Evolutionary conservation across 495 filamentous ascomycete species (phyloP).

Genomic region (Cladorrhinum samala): DNA sequence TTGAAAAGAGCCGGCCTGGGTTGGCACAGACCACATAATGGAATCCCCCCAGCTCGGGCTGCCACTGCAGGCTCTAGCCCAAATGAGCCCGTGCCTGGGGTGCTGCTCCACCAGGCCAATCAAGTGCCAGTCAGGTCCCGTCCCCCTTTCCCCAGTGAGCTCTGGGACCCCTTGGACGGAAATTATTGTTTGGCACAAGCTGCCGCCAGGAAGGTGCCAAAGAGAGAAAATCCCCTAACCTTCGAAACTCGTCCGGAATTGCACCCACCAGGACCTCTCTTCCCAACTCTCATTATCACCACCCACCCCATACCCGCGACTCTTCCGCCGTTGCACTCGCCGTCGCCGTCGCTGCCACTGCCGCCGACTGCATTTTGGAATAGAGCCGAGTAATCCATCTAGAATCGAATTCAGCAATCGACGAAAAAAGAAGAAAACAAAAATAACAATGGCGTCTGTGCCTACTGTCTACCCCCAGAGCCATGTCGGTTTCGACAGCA

Average conservation of each 20-base stretch:
- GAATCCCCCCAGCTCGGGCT: slow-evolving; percentile 8
- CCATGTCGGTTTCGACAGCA: slow-evolving; percentile 99
- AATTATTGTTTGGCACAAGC: slow-evolving; percentile 44
- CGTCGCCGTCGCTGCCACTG: too few species aligned
- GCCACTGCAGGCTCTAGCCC: slow-evolving; percentile 16
- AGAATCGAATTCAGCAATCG: slow-evolving; percentile 12
- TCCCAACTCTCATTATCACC: slow-evolving; percentile 9
- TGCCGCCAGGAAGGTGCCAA: slow-evolving; percentile 27
- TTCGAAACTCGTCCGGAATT: slow-evolving; percentile 12
- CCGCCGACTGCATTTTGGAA: slow-evolving; percentile 43
- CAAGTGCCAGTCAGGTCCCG: slow-evolving; percentile 26
- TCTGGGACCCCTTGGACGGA: slow-evolving; percentile 35
- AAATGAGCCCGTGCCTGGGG: slow-evolving; percentile 25
- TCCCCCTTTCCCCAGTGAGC: slow-evolving; percentile 39
- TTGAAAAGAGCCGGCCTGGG: slow-evolving; percentile 12
- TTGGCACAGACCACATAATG: slow-evolving; percentile 29
- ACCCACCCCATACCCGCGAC: slow-evolving; percentile 9
- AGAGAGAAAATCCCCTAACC: slow-evolving; percentile 22
- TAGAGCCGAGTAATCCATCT: too few species aligned
- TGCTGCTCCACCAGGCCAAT: slow-evolving; percentile 37
- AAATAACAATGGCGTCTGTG: slow-evolving; percentile 40
- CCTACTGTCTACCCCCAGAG: slow-evolving; percentile 71
- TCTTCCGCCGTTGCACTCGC: background rate
- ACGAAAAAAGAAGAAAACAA: too few species aligned
- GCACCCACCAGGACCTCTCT: slow-evolving; percentile 17